Base-by-base conservation (phyloP, 139 green algal species). In the Mesotaenium endlicherianum region DNA sequence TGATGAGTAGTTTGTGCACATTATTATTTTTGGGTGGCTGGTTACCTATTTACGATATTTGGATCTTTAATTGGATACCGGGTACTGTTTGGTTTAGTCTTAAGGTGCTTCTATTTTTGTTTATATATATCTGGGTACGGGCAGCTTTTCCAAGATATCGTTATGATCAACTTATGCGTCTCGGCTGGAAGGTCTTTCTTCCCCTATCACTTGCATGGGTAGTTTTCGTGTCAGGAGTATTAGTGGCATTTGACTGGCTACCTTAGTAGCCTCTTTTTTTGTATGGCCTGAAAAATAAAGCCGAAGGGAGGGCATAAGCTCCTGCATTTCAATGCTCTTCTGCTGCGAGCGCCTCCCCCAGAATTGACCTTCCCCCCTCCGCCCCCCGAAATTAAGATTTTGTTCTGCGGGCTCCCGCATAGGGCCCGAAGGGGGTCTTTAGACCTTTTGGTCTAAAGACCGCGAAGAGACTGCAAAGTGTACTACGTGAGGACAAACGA, bases 1-100 rank as follows among this genome's bases (percentile, higher is more conserved):
- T 92, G 39, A 93, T 95, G 89, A 91, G 88, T 85, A 91, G 88
- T 81, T 47, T 94, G 75, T 91, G 87, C 47, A 67, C 77, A 70
- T 74, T 94, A 47, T 92, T 93, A 80, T 95, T 95, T 76, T 85
- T 93, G 75, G 92, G 91, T 67, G 92, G 91, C 43, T 91, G 89
- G 87, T 81, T 92, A 45, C 89, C 87, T 70, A 87, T 84, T 75
- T 49, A 47, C 30, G 67, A 74, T 81, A 90, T 87, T 82, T 87
- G 68, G 77, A 87, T 69, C 41, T 77, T 84, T 60, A 75, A 87
- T 87, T 93, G 88, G 86, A 88, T 93, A 49, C 91, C 91, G 64
- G 86, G 83, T 74, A 58, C 81, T 42, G 86, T 93, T 79, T 93
- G 91, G 91, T 92, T 92, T 86, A 85, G 85, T 16, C 77, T 90